Evolutionary conservation across 192 early-diverging fungal species (phyloP), one percentile per base, ranked within the genome.

Genomic region (Spizellomyces sp.): DNA sequence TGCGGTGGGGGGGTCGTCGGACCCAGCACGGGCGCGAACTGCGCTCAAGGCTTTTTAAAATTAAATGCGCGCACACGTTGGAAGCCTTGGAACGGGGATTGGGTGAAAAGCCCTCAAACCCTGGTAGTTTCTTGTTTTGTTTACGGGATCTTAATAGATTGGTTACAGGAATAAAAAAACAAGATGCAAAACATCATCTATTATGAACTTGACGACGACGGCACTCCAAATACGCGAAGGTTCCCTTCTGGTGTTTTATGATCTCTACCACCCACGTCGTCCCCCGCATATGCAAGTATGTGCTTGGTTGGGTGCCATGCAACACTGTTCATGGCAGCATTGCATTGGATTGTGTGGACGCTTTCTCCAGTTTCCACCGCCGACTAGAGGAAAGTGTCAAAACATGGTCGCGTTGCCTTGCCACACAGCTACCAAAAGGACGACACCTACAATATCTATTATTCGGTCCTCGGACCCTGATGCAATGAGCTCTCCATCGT

Each of bases 291-390:
- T 6, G 92, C 91, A 6, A 94, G 80, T 8, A 92, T 71, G 78
- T 92, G 90, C 61, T 88, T 86, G 54, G 69, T 78, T 6, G 93
- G 93, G 70, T 93, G 90, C 92, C 92, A 94, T 19, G 91, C 88
- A 1, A 93, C 86, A 7, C 85, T 86, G 71, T 93, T 91, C 73
- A 87, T 88, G 9, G 91, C 85, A 7, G 90, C 86, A 58, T 67
- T 78, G 42, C 87, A 89, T 19, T 77, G 67, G n/a, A 93, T 83
- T 17, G 86, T 88, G 70, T 93, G 84, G 9, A 93, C 76, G 2
- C 80, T 86, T 48, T 90, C 86, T 5, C 91, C 90, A 41, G 87
- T 83, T 60, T 93, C 88, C 0, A 93, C 90, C 57, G 88, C 77
- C 7, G 88, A 86, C 91, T 91, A 77, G 45, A 57, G 15, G 22